phyloP scores from a whole-genome alignment of 2,329 filamentous ascomycete genomes.

The Cercospora zeae-maydis region DNA sequence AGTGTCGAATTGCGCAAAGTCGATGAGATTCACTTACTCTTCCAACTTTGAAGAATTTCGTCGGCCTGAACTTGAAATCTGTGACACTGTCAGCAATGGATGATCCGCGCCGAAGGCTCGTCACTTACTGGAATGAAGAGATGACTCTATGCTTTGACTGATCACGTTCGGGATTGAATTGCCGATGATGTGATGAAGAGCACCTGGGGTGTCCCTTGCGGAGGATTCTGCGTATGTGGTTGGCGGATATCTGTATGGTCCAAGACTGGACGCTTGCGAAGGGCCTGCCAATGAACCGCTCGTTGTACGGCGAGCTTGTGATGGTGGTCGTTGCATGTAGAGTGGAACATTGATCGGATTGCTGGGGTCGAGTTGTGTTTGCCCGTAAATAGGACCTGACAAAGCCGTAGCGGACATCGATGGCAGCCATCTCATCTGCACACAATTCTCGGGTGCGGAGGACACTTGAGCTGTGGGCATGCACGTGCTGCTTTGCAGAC shows the following conservation, averaged over 20 bases:
- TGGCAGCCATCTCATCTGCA: background rate
- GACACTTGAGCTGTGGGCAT: background rate
- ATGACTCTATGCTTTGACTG: background rate
- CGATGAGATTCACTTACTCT: background rate
- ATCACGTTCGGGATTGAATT: background rate
- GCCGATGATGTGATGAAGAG: background rate
- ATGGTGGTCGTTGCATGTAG: background rate
- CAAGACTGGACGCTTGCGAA: background rate
- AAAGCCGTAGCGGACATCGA: background rate
- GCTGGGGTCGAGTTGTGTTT: background rate
- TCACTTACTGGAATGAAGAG: background rate
- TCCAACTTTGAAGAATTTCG: background rate
- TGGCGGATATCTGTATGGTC: background rate
- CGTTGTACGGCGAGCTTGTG: background rate
- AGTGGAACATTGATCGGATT: background rate
- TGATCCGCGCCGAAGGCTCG: background rate
- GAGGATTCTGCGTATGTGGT: background rate
- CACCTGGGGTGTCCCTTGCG: background rate
- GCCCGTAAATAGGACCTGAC: background rate
- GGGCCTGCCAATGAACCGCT: background rate
- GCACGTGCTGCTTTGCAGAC: background rate
- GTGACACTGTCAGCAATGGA: background rate
- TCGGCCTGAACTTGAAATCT: background rate
- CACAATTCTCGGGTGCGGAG: background rate
- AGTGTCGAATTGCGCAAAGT: background rate